Conservation (phyloP, 176 grass and related monocot species). For the Lolium rigidum region DNA sequence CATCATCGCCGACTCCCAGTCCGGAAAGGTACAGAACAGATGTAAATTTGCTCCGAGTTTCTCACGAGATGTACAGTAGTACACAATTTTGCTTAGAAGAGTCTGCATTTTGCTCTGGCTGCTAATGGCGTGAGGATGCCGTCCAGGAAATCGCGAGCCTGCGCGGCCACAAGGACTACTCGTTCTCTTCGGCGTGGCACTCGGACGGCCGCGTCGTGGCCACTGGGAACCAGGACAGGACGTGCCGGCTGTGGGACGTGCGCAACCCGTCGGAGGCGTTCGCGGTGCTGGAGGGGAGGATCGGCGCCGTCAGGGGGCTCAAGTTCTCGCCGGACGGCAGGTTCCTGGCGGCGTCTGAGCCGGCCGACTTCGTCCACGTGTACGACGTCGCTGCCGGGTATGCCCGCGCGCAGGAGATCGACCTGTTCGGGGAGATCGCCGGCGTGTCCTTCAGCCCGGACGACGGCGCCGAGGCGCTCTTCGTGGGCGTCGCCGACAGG, state of each 20-base stretch:
- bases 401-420: slow-evolving; percentile 64
- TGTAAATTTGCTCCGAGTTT: neutral
- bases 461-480: slow-evolving; percentile 54
- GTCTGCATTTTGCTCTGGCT: neutral
- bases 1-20: slow-evolving; percentile 62
- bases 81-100: too few species aligned
- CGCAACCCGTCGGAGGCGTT: slow-evolving; percentile 54
- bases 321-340: slow-evolving; percentile 68
- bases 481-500: slow-evolving; percentile 68
- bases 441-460: slow-evolving; percentile 75
- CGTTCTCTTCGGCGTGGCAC: slow-evolving; percentile 85
- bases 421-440: slow-evolving; percentile 87
- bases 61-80: neutral
- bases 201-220: slow-evolving; percentile 53
- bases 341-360: slow-evolving; percentile 78
- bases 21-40: slow-evolving; percentile 57
- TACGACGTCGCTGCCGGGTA: slow-evolving; percentile 61
- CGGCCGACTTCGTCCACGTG: slow-evolving; percentile 80
- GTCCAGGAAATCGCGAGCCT: slow-evolving; percentile 45
- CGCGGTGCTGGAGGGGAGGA: slow-evolving; percentile 61
- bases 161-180: slow-evolving; percentile 75
- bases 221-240: slow-evolving; percentile 82
- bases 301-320: slow-evolving; percentile 75
- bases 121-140: neutral
- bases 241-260: slow-evolving; percentile 74